Percentiles rank a stretch among this genome's conserved stretches.
These are phyloP conservation scores for Leptodontidium sp. DNA, from an alignment of 2,329 filamentous ascomycete genomes.

Conservation along the genomic window DNA sequence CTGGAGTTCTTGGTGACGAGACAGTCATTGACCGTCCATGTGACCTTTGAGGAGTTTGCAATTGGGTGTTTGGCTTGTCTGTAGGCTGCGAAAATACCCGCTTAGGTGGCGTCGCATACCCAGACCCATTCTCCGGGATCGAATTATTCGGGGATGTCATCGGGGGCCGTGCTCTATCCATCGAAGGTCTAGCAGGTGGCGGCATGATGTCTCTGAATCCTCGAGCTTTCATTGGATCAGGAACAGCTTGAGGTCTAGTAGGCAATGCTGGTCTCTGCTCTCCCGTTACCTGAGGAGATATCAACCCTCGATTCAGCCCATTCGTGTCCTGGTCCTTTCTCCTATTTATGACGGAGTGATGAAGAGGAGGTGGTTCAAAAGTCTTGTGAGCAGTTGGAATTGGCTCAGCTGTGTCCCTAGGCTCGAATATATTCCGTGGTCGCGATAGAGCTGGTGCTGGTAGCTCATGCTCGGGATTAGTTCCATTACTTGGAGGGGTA, in stretches of 20 bases:
- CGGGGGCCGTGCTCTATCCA: constrained; percentile 39
- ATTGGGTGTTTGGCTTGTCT: constrained; percentile 35
- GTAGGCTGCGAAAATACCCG: constrained; percentile 56
- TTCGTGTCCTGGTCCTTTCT: constrained; percentile 55
- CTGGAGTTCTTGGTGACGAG: constrained; percentile 51
- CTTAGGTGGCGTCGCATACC: constrained; percentile 49
- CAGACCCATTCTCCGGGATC: constrained; percentile 19
- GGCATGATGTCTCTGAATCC: constrained; percentile 31
- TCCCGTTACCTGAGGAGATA: constrained; percentile 53
- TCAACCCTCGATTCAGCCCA: constrained; percentile 49
- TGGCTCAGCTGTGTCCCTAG: constrained; percentile 50
- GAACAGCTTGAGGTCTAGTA: constrained; percentile 51
- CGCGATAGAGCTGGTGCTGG: constrained; percentile 60
- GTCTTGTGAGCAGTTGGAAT: constrained; percentile 38
- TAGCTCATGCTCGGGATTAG: constrained; percentile 61
- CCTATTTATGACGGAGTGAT: constrained; percentile 56
- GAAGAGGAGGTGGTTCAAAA: constrained; percentile 63
- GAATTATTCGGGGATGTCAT: constrained; percentile 21
- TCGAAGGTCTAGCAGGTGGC: constrained; percentile 41
- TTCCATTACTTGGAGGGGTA: constrained; percentile 81
- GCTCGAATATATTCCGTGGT: constrained; percentile 39
- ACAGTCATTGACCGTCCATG: constrained; percentile 61
- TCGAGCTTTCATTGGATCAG: constrained; percentile 43
- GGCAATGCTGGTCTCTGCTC: constrained; percentile 59
- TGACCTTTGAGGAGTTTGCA: constrained; percentile 52